Conservation (phyloP, 768 basidiomycete species). For the Lepiota brunneoincarnata region DNA sequence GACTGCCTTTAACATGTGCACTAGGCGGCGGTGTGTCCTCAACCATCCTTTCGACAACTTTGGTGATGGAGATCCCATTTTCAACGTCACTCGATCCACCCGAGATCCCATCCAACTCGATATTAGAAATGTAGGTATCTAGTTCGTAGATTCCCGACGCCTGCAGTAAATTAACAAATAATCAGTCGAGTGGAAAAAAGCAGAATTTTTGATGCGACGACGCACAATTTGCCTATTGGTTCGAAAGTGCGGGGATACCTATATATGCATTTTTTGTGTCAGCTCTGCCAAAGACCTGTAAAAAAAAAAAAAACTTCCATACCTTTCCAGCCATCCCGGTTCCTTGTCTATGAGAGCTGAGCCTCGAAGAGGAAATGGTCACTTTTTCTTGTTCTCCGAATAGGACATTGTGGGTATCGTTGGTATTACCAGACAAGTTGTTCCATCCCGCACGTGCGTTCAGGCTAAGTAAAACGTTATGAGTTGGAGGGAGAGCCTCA, state of each 20-base stretch:
- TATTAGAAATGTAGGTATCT: conserved; percentile 3
- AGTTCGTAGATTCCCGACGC: not conserved
- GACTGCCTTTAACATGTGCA: not conserved
- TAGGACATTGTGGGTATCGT: conserved; percentile 5
- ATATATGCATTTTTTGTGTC: not conserved
- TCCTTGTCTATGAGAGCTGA: not conserved
- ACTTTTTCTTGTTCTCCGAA: conserved; percentile 1
- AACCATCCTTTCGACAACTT: not conserved
- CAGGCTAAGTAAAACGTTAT: conserved; percentile 7
- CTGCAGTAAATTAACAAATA: not conserved
- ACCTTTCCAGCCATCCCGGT: conserved; percentile 4
- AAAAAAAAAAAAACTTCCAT: not conserved
- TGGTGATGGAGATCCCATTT: not conserved
- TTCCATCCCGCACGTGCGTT: conserved; percentile 22
- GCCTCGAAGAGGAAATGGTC: no score
- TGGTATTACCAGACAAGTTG: conserved; percentile 4
- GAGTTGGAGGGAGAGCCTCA: not conserved
- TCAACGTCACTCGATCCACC: not conserved
- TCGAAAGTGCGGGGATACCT: not conserved
- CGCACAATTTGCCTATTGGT: not conserved
- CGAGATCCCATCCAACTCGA: not conserved
- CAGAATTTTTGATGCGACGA: not conserved
- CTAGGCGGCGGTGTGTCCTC: not conserved
- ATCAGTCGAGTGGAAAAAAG: no score
- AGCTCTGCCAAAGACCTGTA: not conserved